Percentiles rank a stretch among this genome's conserved stretches.
Evolutionary conservation across 768 basidiomycete genomes (phyloP).

Genomic region (Rhodotorula babjevae): DNA sequence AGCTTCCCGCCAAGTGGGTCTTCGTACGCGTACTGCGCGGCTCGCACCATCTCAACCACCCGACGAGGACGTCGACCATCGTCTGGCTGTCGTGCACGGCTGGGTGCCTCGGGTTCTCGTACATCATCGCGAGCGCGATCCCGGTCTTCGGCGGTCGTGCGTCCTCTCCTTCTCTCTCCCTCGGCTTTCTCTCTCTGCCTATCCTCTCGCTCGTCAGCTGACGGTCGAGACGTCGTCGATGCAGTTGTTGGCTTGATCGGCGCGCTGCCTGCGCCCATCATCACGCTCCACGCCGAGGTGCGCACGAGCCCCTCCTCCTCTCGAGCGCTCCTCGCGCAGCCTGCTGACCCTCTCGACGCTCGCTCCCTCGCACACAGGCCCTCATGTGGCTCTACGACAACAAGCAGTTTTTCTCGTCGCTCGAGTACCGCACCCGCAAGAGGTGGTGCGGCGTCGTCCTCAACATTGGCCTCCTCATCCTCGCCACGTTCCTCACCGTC

Average conservation of each 20-base stretch:
- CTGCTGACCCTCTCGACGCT: too few species aligned
- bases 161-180: not conserved
- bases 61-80: constrained; percentile 34
- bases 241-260: too few species aligned
- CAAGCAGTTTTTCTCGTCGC: too few species aligned
- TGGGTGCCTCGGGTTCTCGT: constrained; percentile 31
- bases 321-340: too few species aligned
- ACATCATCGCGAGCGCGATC: constrained; percentile 36
- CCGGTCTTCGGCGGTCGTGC: constrained; percentile 14
- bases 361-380: not conserved
- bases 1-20: constrained; percentile 33
- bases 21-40: constrained; percentile 40
- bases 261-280: not conserved
- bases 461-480: not conserved
- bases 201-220: too few species aligned
- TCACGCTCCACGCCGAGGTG: not conserved
- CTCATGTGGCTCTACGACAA: constrained; percentile 1
- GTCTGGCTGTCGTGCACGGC: constrained; percentile 27
- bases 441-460: not conserved
- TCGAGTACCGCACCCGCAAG: not conserved
- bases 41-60: constrained; percentile 33
- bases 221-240: too few species aligned
- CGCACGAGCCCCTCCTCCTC: not conserved
- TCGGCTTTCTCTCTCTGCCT: too few species aligned
- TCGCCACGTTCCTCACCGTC: not conserved